Evolutionary conservation across 441 rosid species (phyloP), one percentile per base, ranked within the genome.

Genomic region (Euphorbia neoarborescens): DNA sequence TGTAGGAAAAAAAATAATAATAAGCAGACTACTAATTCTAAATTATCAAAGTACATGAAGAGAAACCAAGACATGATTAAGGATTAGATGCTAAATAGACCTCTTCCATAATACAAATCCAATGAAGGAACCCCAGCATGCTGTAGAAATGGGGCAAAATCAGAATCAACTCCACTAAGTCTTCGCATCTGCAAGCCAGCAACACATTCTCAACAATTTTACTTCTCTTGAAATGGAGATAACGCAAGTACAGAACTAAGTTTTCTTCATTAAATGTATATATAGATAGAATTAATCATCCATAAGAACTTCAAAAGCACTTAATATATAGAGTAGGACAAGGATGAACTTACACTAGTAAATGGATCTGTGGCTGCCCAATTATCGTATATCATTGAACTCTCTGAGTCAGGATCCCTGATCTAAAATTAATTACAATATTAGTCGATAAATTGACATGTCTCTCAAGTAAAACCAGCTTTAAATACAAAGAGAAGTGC

Each of bases 131-230:
- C 75, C 65, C 98, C 98, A 0, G 92, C 95, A 82, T 87, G 90
- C 28, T 91, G 98, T 83, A 94, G 81, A 83, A 94, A 94, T 25
- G 97, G 87, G 53, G 90, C 89, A 78, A 90, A 94, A 80, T 94
- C 98, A 61, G 98, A 94, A 82, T 89, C 90, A 56, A 87, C 89
- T 63, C 88, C 88, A 69, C 93, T 76, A 30, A 94, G 94, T 79
- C 97, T 86, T 80, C 87, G 81, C 57, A 94, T 88, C 98, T 94
- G 84, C 79, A 81, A 59, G 60, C 66, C 72, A 76, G 40, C 48
- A 42, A 73, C 64, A 46, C 22, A 69, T 32, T 56, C 58, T 64
- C 24, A 68, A 70, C 66, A 20, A 48, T 48, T 48, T 48, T 42
- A 42, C n/a, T 48, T 48, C 20, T 46, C 51, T 46, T 46, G 51